These are phyloP conservation scores for Delonix regia DNA, from an alignment of 306 rosid genomes.

Conservation along the genomic window DNA sequence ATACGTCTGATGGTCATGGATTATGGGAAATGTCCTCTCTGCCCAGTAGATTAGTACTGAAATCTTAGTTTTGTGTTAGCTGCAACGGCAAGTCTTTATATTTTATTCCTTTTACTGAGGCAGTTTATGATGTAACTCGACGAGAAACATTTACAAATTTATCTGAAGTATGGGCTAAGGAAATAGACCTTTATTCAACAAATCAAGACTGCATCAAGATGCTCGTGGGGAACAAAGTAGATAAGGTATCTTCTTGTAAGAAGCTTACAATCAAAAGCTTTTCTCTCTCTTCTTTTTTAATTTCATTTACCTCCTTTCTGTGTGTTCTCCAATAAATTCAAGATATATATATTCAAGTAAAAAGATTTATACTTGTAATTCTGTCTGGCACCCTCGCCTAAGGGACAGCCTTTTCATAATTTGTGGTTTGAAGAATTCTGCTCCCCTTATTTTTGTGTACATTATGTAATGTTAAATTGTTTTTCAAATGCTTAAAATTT, in stretches of 20 bases:
- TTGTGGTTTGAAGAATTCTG: background rate
- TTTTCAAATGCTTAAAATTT: background rate
- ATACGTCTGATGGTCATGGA: conserved; percentile 19
- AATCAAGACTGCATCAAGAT: conserved; percentile 95
- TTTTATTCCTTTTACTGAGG: conserved; percentile 31
- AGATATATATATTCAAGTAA: background rate
- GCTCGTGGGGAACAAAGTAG: conserved; percentile 98
- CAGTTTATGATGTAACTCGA: conserved; percentile 92
- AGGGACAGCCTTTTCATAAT: background rate
- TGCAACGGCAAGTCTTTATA: conserved; percentile 2
- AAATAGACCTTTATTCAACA: conserved; percentile 91
- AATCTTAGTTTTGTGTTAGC: conserved; percentile 6
- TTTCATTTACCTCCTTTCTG: too few relatives aligned
- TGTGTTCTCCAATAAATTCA: conserved; percentile 13
- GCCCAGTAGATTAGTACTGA: conserved; percentile 5
- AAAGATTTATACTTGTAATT: background rate
- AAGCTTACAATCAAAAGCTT: background rate
- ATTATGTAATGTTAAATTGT: background rate
- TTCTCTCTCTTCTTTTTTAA: too few relatives aligned
- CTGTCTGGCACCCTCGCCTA: background rate
- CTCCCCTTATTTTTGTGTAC: background rate
- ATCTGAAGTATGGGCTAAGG: conserved; percentile 92
- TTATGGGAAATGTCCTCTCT: background rate
- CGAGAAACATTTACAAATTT: conserved; percentile 89
- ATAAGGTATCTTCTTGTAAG: conserved; percentile 58